Conservation (phyloP, 2,329 filamentous ascomycete species). For the Emmonsia crescens region DNA sequence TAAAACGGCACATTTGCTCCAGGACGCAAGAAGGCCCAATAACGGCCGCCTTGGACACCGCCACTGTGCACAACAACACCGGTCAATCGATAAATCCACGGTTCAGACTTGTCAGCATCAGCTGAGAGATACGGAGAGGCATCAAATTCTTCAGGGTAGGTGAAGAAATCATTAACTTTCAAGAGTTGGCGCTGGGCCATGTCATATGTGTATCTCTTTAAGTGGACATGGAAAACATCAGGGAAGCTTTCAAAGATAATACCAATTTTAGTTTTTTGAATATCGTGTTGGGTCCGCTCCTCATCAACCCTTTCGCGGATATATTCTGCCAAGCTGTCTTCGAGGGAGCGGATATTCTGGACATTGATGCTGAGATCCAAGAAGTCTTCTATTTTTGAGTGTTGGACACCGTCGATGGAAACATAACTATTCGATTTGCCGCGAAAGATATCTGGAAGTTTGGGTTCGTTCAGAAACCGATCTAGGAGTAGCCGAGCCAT, state of each 20-base stretch:
- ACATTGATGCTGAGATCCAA: constrained; percentile 7
- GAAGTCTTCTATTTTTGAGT: constrained; percentile 6
- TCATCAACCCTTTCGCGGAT: neutral
- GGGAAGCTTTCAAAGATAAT: constrained; percentile 11
- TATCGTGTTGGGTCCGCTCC: neutral
- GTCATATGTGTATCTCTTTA: constrained; percentile 7
- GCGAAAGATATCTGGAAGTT: constrained; percentile 1
- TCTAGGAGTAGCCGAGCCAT: constrained; percentile 4
- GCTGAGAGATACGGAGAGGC: constrained; percentile 5
- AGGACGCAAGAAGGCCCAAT: constrained; percentile 5
- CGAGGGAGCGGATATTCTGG: constrained; percentile 1
- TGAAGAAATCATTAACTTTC: constrained; percentile 18
- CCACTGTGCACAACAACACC: constrained; percentile 8
- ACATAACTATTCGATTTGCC: constrained; percentile 1
- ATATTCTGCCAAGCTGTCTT: constrained; percentile 8
- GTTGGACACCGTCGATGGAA: neutral
- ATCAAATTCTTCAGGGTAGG: constrained; percentile 22
- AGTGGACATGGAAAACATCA: constrained; percentile 15
- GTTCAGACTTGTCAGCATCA: constrained; percentile 3
- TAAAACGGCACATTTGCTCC: constrained; percentile 3
- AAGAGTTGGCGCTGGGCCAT: constrained; percentile 4
- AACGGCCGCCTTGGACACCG: constrained; percentile 1
- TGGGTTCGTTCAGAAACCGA: neutral
- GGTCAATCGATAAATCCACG: constrained; percentile 7
- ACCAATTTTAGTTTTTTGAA: neutral